phyloP scores from a whole-genome alignment of 495 filamentous ascomycete species.

The Aspergillus funiculosus region DNA sequence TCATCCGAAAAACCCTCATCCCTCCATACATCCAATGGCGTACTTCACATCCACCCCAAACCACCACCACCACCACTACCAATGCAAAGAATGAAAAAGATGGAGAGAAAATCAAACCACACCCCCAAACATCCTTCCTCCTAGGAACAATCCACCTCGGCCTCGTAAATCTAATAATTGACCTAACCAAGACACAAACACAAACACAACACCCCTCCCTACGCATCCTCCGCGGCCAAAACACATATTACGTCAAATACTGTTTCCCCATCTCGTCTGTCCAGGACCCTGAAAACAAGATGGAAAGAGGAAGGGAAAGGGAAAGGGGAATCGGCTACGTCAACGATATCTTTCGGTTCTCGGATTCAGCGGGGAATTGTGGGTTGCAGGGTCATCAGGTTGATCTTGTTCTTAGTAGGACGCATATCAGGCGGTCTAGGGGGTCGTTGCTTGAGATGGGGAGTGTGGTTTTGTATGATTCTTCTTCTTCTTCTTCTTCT shows the following conservation, averaged over 20 bases:
- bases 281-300: neutral
- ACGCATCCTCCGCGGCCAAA: neutral
- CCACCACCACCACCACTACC: neutral
- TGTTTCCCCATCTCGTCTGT: neutral
- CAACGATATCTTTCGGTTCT: too few relatives aligned
- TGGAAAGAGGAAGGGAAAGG: neutral
- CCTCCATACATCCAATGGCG: conserved; percentile 20
- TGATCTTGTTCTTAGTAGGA: conserved; percentile 36
- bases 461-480: conserved; percentile 31
- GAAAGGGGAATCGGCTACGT: conserved; percentile 29
- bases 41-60: neutral
- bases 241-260: conserved; percentile 7
- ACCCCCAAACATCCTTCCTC: conserved; percentile 24
- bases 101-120: conserved; percentile 10
- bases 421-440: conserved; percentile 33
- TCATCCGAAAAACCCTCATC: conserved; percentile 23
- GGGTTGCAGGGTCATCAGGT: conserved; percentile 27
- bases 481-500: conserved; percentile 4
- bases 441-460: conserved; percentile 28
- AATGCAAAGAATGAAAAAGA: conserved; percentile 5
- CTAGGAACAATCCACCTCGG: conserved; percentile 33
- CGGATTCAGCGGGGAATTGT: conserved; percentile 17
- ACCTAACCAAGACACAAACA: neutral
- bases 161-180: conserved; percentile 17
- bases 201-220: too few relatives aligned